Conservation (phyloP, 805 yeast species). For the Cyberlindnera samutprakarnensis region DNA sequence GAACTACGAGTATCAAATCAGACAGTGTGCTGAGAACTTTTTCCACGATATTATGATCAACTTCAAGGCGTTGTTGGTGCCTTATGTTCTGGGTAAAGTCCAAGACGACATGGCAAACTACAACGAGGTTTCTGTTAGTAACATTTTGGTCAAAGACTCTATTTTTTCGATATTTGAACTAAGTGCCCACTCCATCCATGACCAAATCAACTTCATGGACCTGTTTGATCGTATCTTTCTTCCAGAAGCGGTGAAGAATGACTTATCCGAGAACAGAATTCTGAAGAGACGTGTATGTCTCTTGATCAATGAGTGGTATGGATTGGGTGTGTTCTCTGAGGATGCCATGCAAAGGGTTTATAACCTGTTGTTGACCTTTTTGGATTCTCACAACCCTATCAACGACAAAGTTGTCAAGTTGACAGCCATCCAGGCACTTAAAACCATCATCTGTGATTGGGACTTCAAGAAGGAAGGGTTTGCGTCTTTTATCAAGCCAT, state of each 20-base stretch:
- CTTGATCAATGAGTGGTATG: conserved; percentile 75
- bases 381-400: conserved; percentile 36
- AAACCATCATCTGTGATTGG: conserved; percentile 75
- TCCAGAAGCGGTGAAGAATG: conserved; percentile 47
- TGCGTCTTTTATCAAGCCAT: conserved; percentile 51
- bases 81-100: conserved; percentile 52
- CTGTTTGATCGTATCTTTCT: conserved; percentile 51
- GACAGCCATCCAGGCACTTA: conserved; percentile 64
- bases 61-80: conserved; percentile 50
- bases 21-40: conserved; percentile 83
- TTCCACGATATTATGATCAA: conserved; percentile 65
- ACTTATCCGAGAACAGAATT: conserved; percentile 47
- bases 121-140: conserved; percentile 29
- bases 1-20: conserved; percentile 76
- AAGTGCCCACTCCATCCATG: conserved; percentile 58
- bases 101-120: conserved; percentile 29
- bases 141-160: conserved; percentile 68
- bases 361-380: conserved; percentile 42
- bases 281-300: conserved; percentile 72
- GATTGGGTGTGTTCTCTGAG: conserved; percentile 49
- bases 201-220: conserved; percentile 60
- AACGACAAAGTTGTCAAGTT: conserved; percentile 79
- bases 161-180: conserved; percentile 78
- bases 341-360: conserved; percentile 54
- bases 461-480: conserved; percentile 68